Conservation (phyloP, 2,329 filamentous ascomycete species). For the Dothidotthia symphoricarpi region DNA sequence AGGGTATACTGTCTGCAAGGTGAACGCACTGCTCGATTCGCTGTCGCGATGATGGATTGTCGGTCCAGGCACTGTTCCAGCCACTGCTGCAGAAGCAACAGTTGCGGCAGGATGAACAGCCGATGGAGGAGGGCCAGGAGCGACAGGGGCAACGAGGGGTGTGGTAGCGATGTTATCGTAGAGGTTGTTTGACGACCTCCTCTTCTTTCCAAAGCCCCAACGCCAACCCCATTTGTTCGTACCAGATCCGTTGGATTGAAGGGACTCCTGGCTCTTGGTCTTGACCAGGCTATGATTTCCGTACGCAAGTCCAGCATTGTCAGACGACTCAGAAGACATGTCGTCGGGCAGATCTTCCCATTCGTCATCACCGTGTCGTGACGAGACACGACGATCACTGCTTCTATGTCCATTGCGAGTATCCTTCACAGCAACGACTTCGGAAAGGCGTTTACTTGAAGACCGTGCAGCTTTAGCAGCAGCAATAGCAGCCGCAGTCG, state of each 20-base stretch:
- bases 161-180: slow-evolving; percentile 36
- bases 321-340: slow-evolving; percentile 43
- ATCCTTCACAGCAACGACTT: slow-evolving; percentile 39
- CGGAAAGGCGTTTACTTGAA: slow-evolving; percentile 26
- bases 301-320: slow-evolving; percentile 62
- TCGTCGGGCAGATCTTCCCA: slow-evolving; percentile 43
- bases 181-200: slow-evolving; percentile 35
- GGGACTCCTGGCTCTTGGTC: slow-evolving; percentile 52
- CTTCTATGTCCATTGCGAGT: slow-evolving; percentile 23
- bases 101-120: slow-evolving; percentile 42
- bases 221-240: slow-evolving; percentile 61
- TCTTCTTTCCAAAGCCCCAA: slow-evolving; percentile 55
- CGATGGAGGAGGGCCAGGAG: slow-evolving; percentile 43
- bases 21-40: slow-evolving; percentile 47
- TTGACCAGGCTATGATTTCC: slow-evolving; percentile 48
- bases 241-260: slow-evolving; percentile 54
- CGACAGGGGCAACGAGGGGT: slow-evolving; percentile 39
- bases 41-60: slow-evolving; percentile 49
- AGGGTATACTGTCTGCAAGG: slow-evolving; percentile 65
- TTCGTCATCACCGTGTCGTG: slow-evolving; percentile 49
- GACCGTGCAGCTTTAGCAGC: slow-evolving; percentile 40
- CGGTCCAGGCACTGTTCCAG: slow-evolving; percentile 51
- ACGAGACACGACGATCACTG: slow-evolving; percentile 23
- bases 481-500: slow-evolving; percentile 50
- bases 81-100: slow-evolving; percentile 35